Percentiles rank a stretch among this genome's conserved stretches.
Evolutionary conservation across 257 asterid species (phyloP).

Genomic region (Cynanchum wilfordii): DNA sequence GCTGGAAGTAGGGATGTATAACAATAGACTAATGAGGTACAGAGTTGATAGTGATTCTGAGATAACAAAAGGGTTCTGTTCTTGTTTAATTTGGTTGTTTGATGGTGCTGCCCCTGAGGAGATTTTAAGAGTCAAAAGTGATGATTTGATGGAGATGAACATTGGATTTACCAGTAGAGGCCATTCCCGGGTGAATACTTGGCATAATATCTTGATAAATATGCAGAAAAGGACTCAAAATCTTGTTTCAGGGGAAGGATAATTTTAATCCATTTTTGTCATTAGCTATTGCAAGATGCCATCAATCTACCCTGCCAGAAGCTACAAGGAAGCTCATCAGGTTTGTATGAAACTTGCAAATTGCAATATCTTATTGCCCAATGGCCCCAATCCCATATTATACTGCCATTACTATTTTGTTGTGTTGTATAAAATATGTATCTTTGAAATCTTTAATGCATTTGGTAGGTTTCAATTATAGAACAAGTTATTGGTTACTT

Average conservation of each 20-base stretch:
- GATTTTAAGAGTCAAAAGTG: slow-evolving; percentile 43
- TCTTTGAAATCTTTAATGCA: neutral
- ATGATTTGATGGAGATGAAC: slow-evolving; percentile 66
- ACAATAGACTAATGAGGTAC: slow-evolving; percentile 31
- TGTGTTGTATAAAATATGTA: neutral
- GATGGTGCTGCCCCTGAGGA: slow-evolving; percentile 68
- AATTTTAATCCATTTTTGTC: slow-evolving; percentile 20
- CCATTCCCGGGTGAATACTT: slow-evolving; percentile 66
- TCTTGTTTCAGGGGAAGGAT: slow-evolving; percentile 35
- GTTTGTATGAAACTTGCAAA: slow-evolving; percentile 15
- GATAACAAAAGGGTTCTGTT: slow-evolving; percentile 72
- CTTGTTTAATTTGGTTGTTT: slow-evolving; percentile 67
- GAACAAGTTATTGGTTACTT: neutral
- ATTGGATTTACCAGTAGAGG: slow-evolving; percentile 57
- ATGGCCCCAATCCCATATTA: neutral
- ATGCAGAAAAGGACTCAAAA: slow-evolving; percentile 63
- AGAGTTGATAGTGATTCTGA: slow-evolving; percentile 72
- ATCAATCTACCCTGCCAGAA: slow-evolving; percentile 25
- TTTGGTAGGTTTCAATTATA: neutral
- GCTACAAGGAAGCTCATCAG: slow-evolving; percentile 30
- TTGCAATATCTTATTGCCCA: neutral
- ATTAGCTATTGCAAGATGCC: slow-evolving; percentile 9
- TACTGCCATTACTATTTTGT: neutral
- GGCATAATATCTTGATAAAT: slow-evolving; percentile 70
- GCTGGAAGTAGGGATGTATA: slow-evolving; percentile 37